phyloP scores from a whole-genome alignment of 1,284 basidiomycete genomes.

The Spongispora temasekensis region DNA sequence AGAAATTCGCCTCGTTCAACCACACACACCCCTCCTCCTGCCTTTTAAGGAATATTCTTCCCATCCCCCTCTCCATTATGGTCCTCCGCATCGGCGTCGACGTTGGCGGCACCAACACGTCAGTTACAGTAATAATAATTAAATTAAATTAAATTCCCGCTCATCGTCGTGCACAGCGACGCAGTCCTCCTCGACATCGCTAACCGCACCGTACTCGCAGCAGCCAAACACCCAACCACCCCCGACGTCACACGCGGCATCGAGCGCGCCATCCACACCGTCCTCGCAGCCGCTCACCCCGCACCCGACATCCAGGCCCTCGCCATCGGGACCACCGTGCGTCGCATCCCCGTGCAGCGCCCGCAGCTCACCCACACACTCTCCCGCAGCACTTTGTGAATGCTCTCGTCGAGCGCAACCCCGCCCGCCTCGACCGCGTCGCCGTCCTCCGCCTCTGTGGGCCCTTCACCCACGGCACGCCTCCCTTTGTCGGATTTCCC shows the following conservation, averaged over 20 bases:
- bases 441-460: conserved; percentile 55
- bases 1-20: conserved; percentile 1
- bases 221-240: conserved; percentile 40
- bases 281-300: conserved; percentile 29
- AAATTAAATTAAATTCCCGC: background rate
- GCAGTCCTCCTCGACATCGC: conserved; percentile 35
- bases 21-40: conserved; percentile 3
- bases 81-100: conserved; percentile 35
- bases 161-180: conserved; percentile 27
- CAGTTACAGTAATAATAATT: conserved; percentile 1
- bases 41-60: conserved; percentile 21
- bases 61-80: conserved; percentile 2
- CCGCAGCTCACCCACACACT: background rate
- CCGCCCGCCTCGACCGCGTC: conserved; percentile 47
- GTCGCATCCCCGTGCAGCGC: conserved; percentile 3
- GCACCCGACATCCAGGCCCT: conserved; percentile 33
- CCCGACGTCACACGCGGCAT: conserved; percentile 39
- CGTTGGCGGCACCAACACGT: conserved; percentile 43
- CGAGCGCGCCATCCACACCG: conserved; percentile 31
- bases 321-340: conserved; percentile 40
- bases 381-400: conserved; percentile 47
- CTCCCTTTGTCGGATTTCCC: conserved; percentile 42
- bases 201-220: conserved; percentile 29
- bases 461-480: conserved; percentile 44
- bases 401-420: conserved; percentile 53